Conservation (phyloP, 495 filamentous ascomycete species). For the Penicillium ochrochloron region DNA sequence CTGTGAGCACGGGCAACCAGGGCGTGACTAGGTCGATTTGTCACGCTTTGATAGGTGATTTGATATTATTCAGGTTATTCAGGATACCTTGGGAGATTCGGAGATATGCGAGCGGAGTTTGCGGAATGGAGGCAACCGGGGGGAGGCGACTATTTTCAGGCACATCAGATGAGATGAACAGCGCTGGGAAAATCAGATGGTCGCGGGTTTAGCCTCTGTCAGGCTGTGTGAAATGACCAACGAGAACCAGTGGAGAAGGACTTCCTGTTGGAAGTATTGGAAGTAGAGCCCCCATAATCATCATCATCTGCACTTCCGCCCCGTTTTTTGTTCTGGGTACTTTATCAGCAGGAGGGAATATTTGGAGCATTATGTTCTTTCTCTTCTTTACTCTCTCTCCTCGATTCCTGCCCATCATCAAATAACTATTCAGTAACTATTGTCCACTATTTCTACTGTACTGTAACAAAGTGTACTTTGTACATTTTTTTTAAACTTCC, state of each 20-base stretch:
- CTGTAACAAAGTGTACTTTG: not conserved
- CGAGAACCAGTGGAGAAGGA: slow-evolving; percentile 14
- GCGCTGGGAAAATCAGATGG: slow-evolving; percentile 9
- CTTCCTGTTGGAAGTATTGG: not conserved
- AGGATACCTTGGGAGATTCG: not conserved
- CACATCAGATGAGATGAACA: slow-evolving; percentile 33
- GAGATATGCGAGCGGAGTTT: slow-evolving; percentile 9
- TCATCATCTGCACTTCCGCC: slow-evolving; percentile 5
- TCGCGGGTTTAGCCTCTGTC: not conserved
- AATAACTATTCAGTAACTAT: too few relatives aligned
- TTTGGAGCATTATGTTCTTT: not conserved
- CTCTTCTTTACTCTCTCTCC: not conserved
- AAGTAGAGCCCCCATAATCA: slow-evolving; percentile 3
- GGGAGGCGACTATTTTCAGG: slow-evolving; percentile 23
- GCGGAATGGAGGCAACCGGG: slow-evolving; percentile 33
- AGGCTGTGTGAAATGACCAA: slow-evolving; percentile 1
- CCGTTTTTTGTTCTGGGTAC: not conserved
- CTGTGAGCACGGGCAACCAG: not conserved
- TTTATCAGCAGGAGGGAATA: not conserved
- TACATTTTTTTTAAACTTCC: not conserved
- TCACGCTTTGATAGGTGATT: slow-evolving; percentile 8
- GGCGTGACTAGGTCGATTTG: slow-evolving; percentile 3
- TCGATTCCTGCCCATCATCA: not conserved
- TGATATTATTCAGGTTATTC: not conserved
- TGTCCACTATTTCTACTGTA: not conserved